phyloP scores from a whole-genome alignment of 2,329 filamentous ascomycete genomes.

The Cercospora janseana region DNA sequence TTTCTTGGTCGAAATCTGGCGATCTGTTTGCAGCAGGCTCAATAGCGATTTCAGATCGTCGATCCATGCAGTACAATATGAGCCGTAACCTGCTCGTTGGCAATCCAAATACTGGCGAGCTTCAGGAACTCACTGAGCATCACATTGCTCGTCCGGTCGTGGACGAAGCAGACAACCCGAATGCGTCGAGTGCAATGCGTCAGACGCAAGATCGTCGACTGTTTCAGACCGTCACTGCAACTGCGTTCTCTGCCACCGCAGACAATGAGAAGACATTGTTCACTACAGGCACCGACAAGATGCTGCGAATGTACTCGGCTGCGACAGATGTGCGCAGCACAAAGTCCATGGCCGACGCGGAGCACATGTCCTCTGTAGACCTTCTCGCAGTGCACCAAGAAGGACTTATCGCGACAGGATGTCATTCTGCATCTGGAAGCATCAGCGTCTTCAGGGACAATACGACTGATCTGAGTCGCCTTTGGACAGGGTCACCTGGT shows the following conservation, averaged over 20 bases:
- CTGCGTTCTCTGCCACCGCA: conserved; percentile 50
- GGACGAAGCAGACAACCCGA: conserved; percentile 39
- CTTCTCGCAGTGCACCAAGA: conserved; percentile 45
- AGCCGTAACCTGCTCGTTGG: conserved; percentile 58
- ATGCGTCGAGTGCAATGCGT: conserved; percentile 47
- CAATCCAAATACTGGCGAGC: conserved; percentile 40
- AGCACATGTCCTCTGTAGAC: conserved; percentile 51
- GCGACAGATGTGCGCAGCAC: conserved; percentile 5
- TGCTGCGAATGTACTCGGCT: conserved; percentile 42
- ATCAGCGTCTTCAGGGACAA: conserved; percentile 26
- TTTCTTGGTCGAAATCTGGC: conserved; percentile 58
- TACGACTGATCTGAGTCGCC: not conserved
- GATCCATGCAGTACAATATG: conserved; percentile 61
- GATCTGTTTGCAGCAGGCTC: conserved; percentile 57
- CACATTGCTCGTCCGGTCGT: conserved; percentile 44
- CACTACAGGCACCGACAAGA: conserved; percentile 55
- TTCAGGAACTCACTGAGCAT: conserved; percentile 57
- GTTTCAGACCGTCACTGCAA: conserved; percentile 57
- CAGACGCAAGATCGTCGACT: conserved; percentile 52
- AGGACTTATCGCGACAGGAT: conserved; percentile 26
- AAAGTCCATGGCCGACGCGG: conserved; percentile 32
- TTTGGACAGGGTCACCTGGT: conserved; percentile 23
- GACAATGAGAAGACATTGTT: conserved; percentile 21
- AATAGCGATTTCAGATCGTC: conserved; percentile 54
- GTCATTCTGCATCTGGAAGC: conserved; percentile 20